phyloP scores from a whole-genome alignment of 768 basidiomycete species.

The Obba rivulosa region DNA sequence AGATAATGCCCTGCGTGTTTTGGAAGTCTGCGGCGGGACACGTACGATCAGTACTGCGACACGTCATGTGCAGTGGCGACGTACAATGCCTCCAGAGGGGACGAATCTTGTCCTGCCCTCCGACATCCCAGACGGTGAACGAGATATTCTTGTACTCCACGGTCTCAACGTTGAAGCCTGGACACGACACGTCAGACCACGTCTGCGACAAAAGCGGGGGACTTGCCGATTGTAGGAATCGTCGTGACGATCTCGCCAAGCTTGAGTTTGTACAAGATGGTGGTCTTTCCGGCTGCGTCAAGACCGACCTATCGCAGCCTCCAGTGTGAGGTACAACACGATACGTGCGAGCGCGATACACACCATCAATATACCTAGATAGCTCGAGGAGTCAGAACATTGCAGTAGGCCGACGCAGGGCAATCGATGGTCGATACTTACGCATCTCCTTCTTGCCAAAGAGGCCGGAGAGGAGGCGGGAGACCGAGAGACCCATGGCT shows the following conservation, averaged over 20 bases:
- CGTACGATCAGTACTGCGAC: slow-evolving; percentile 10
- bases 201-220: slow-evolving; percentile 8
- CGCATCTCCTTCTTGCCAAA: slow-evolving; percentile 99
- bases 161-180: slow-evolving; percentile 99
- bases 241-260: slow-evolving; percentile 99
- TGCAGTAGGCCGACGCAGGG: slow-evolving; percentile 16
- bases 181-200: slow-evolving; percentile 9
- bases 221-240: slow-evolving; percentile 97
- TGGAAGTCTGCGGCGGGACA: slow-evolving; percentile 82
- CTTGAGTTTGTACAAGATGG: slow-evolving; percentile 98
- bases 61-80: slow-evolving; percentile 30
- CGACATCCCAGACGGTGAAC: slow-evolving; percentile 99
- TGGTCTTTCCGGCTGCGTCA: slow-evolving; percentile 98
- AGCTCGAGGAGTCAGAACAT: slow-evolving; percentile 23
- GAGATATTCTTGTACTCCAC: slow-evolving; percentile 99
- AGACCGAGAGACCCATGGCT: slow-evolving; percentile 76
- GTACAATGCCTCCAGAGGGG: slow-evolving; percentile 99
- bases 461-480: slow-evolving; percentile 71
- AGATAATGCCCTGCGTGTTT: slow-evolving; percentile 99
- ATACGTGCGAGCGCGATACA: slow-evolving; percentile 8
- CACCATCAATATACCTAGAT: slow-evolving; percentile 94
- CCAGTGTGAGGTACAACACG: background rate
- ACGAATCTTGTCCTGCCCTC: slow-evolving; percentile 99
- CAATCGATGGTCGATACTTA: slow-evolving; percentile 41
- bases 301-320: slow-evolving; percentile 75